Conservation (phyloP, 805 yeast species). For the Candida ortonii region DNA sequence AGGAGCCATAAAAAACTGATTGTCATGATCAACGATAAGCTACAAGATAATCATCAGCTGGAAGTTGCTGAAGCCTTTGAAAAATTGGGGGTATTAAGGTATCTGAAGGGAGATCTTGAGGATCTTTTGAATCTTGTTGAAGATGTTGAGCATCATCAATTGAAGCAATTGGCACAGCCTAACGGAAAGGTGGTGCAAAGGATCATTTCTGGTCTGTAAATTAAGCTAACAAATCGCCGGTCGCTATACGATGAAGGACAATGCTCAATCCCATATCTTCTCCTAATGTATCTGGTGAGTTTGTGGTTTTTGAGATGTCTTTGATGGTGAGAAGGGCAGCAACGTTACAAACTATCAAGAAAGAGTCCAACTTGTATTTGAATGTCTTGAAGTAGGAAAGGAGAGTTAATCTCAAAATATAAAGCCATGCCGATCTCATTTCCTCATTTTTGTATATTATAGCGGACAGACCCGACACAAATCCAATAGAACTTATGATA, state of each 20-base stretch:
- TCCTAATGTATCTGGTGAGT: conserved; percentile 4
- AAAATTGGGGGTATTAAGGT: conserved; percentile 29
- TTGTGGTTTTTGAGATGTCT: conserved; percentile 7
- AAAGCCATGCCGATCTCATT: conserved; percentile 21
- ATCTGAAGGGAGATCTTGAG: conserved; percentile 16
- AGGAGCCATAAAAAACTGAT: conserved; percentile 55
- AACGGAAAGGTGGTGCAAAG: conserved; percentile 20
- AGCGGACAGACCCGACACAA: conserved; percentile 14
- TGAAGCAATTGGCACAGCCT: conserved; percentile 24
- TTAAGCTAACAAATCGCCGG: conserved; percentile 10
- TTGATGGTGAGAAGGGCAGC: conserved; percentile 15
- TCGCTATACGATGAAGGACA: conserved; percentile 8
- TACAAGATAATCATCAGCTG: conserved; percentile 87
- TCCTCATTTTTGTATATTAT: conserved; percentile 12
- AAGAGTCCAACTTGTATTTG: conserved; percentile 15
- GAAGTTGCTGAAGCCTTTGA: conserved; percentile 67
- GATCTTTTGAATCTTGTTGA: conserved; percentile 18
- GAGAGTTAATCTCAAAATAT: conserved; percentile 19
- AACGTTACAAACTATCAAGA: conserved; percentile 13
- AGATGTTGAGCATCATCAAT: conserved; percentile 9
- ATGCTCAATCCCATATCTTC: conserved; percentile 6
- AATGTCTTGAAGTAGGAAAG: conserved; percentile 13
- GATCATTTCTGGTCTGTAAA: conserved; percentile 2
- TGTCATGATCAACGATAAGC: conserved; percentile 63
- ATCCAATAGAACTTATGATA: conserved; percentile 15